Percentiles rank a stretch among this genome's conserved stretches.
phyloP scores from a whole-genome alignment of 2,329 filamentous ascomycete species.

The Huntiella bhutanensis region DNA sequence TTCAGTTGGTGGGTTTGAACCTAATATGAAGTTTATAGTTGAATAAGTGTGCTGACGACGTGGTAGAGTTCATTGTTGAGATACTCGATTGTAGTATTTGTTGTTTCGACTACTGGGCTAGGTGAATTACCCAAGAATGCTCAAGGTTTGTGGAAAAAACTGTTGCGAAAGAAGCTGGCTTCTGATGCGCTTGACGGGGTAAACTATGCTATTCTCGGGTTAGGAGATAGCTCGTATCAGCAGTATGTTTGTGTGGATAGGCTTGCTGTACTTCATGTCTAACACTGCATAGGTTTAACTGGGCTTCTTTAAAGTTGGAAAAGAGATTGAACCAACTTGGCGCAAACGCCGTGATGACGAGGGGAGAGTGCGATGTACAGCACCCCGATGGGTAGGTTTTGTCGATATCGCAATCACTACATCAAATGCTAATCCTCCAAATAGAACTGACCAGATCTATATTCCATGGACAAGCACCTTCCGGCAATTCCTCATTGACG shows the following conservation, averaged over 20 bases:
- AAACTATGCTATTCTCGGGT: conserved; percentile 68
- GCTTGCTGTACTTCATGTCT: neutral
- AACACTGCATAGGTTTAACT: conserved; percentile 52
- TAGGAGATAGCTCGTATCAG: conserved; percentile 86
- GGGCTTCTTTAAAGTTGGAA: conserved; percentile 72
- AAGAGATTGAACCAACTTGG: conserved; percentile 72
- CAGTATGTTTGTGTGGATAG: conserved; percentile 35
- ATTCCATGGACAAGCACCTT: conserved; percentile 58
- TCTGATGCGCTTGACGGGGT: conserved; percentile 48
- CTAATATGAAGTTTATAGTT: conserved; percentile 12
- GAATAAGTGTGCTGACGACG: neutral
- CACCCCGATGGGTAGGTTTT: conserved; percentile 68
- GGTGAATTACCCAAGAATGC: conserved; percentile 82
- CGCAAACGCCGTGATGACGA: conserved; percentile 53
- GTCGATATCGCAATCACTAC: neutral
- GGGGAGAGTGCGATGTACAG: conserved; percentile 82
- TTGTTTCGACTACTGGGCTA: conserved; percentile 83
- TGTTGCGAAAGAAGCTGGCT: conserved; percentile 61
- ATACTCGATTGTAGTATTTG: conserved; percentile 50
- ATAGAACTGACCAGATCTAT: conserved; percentile 63
- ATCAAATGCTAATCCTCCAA: neutral
- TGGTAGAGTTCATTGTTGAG: conserved; percentile 30
- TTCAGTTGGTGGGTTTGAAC: conserved; percentile 45
- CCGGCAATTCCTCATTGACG: conserved; percentile 42
- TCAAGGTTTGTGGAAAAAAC: conserved; percentile 62